Evolutionary conservation across 2,329 filamentous ascomycete genomes (phyloP), one percentile per base, ranked within the genome.

Genomic region (Nothopassalora personata): DNA sequence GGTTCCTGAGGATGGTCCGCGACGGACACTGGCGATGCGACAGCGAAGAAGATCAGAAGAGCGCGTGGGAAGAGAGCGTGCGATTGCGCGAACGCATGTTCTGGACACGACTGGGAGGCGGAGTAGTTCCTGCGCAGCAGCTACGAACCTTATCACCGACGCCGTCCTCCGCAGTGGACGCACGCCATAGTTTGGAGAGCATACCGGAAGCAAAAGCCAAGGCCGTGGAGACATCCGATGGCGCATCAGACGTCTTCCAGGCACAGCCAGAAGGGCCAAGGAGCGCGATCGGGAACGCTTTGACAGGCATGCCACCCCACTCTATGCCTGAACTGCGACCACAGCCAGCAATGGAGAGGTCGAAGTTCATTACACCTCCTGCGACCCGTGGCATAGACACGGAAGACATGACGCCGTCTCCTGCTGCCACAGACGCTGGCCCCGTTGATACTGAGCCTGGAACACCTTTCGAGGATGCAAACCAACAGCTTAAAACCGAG

Each of bases 41-140:
- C 50, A 89, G 89, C 58, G 84, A 88, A 43, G 90, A 94, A 53
- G 89, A 91, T 34, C 90, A 95, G 33, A 90, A 89, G 70, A 84
- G 86, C 30, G 91, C 91, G 0, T 99, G 94, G 94, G 93, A 97
- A 71, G 94, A 99, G 77, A 91, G 91, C 58, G 89, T 97, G 10
- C 85, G 88, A 31, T 76, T 97, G 51, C 83, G 94, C 53, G 94
- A 99, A 73, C 87, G 93, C 67, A 96, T 99, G 89, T 99, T 99
- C 72, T 99, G 94, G 94, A 86, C 90, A 53, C 84, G 94, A 57
- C 85, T 99, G 54, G 93, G 93, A 28, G 94, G 92, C 30, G 94
- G 94, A 13, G 91, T 99, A 1, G 77, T 97, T 11, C 94, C 93
- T 1, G 79, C 83, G 11, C 78, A 64, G 28, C 58, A 59, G 30